Evolutionary conservation across 2,329 filamentous ascomycete genomes (phyloP).

Genomic region (Cryoendolithus antarcticus): DNA sequence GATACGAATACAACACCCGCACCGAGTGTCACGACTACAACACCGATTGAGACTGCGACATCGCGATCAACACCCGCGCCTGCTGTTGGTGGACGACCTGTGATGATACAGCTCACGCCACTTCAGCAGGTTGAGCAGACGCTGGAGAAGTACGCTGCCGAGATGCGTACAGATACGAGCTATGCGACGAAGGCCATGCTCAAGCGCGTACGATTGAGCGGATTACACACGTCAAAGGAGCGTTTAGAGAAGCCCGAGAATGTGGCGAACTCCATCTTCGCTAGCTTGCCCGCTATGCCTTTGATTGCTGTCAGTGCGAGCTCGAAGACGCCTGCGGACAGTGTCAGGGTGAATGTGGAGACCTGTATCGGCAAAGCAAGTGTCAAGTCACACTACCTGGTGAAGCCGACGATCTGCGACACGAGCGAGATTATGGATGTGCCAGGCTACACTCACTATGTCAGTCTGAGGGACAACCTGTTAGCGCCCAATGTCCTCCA

Average conservation of each 20-base stretch:
- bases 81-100: too few species aligned
- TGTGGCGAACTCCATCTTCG: constrained; percentile 1
- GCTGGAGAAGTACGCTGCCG: constrained; percentile 14
- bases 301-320: background rate
- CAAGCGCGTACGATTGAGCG: constrained; percentile 10
- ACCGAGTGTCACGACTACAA: too few species aligned
- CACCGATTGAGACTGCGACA: too few species aligned
- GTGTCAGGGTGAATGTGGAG: constrained; percentile 1
- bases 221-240: background rate
- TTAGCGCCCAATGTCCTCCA: constrained; percentile 29
- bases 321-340: background rate
- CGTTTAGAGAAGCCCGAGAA: background rate
- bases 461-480: constrained; percentile 29
- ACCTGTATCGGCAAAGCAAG: constrained; percentile 1
- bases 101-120: too few species aligned
- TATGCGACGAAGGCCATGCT: constrained; percentile 13
- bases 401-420: background rate
- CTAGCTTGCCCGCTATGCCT: background rate
- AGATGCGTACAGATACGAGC: constrained; percentile 17
- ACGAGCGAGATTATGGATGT: constrained; percentile 12
- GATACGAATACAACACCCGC: too few species aligned
- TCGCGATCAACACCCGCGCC: too few species aligned
- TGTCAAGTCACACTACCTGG: background rate
- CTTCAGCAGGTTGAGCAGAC: constrained; percentile 11
- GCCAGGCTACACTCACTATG: constrained; percentile 30